Evolutionary conservation across 352 stramenopile species (phyloP).

Genomic region (Pythium chondricola): DNA sequence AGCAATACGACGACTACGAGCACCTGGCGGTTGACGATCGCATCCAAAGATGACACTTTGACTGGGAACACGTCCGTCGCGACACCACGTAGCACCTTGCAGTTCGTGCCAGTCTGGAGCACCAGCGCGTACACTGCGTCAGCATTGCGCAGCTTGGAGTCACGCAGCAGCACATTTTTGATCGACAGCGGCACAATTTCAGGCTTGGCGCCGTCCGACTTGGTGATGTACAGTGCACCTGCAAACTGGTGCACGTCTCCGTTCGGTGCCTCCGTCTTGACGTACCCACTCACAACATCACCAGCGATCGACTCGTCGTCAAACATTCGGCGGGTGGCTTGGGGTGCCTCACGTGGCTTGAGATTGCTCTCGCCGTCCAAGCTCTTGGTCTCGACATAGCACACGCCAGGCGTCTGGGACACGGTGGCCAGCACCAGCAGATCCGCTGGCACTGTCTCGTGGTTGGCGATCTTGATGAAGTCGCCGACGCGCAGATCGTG

Average conservation of each 20-base stretch:
- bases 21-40: constrained; percentile 71
- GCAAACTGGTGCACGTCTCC: constrained; percentile 71
- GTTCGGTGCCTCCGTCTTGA: constrained; percentile 68
- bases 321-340: constrained; percentile 11
- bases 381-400: constrained; percentile 88
- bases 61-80: constrained; percentile 30
- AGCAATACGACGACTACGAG: constrained; percentile 69
- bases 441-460: constrained; percentile 68
- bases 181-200: constrained; percentile 34
- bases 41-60: constrained; percentile 70
- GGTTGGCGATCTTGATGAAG: constrained; percentile 69
- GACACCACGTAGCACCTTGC: constrained; percentile 86
- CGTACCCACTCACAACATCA: constrained; percentile 33
- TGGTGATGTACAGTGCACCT: constrained; percentile 42
- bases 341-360: constrained; percentile 70
- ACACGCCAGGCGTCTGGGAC: constrained; percentile 45
- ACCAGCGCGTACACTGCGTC: constrained; percentile 85
- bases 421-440: constrained; percentile 64
- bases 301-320: constrained; percentile 1
- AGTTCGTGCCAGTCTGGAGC: constrained; percentile 88
- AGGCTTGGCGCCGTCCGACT: constrained; percentile 15
- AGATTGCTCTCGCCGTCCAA: constrained; percentile 92
- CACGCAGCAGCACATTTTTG: constrained; percentile 87
- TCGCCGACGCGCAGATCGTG: constrained; percentile 70
- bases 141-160: constrained; percentile 86